Base-by-base conservation (phyloP, 208 protist species). In the Herpetomonas samuelpessoai region DNA sequence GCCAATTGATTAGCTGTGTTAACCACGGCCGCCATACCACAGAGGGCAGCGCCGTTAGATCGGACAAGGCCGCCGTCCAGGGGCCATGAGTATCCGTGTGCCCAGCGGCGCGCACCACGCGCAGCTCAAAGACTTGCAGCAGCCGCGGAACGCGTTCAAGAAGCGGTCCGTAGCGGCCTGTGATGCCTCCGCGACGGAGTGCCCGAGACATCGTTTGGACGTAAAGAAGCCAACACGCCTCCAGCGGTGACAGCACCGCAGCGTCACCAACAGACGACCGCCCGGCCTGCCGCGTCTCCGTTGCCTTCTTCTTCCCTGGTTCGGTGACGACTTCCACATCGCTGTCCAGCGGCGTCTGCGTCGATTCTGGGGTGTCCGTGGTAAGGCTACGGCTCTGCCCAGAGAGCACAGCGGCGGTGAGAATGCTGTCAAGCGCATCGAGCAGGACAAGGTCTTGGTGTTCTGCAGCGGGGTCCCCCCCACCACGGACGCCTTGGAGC, bases 11-110 rank as follows among this genome's bases (percentile, higher is more conserved):
- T 26, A 93, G 82, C 62, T 93, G 87, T 45, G 76, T 73, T 25
- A 77, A 70, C 83, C 83, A 93, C 47, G 64, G 50, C 22, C 82
- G 73, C 51, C 88, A 75, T 51, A 85, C 51, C 19, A 30, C 3
- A 2, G 31, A 12, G 9, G 52, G 46, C 39, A 61, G 55, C 26
- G 18, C 35, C 3, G 14, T 25, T 2, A 41, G 41, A 12, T 21
- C 44, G 56, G 29, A 30, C 10, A 16, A 44, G 31, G 14, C 7
- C 41, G 4, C 35, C 30, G n/a, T 21, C 52, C 44, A 10, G 18
- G 4, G 16, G 7, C 10, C 35, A 3, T 28, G 47, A 19, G 44
- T 30, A 18, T 2, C 14, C 41, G n/a, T 50, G 2, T 49, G 16
- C 12, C n/a, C 38, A 22, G 4, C 10, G 7, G 3, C 30, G 4